phyloP scores from a whole-genome alignment of 2,329 filamentous ascomycete species.

The Colletotrichum sp. region DNA sequence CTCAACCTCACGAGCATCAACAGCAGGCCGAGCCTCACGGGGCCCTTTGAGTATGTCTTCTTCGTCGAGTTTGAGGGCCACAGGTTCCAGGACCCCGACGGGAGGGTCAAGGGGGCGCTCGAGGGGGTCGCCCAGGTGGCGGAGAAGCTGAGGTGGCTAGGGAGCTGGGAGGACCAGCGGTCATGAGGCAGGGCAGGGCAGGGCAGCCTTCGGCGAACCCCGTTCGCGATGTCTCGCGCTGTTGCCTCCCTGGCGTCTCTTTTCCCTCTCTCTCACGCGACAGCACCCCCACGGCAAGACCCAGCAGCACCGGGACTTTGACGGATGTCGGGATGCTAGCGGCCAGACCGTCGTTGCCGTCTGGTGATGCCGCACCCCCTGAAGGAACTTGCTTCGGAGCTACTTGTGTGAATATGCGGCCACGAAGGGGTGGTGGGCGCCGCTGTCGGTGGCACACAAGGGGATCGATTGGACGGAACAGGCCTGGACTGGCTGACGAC shows the following conservation, averaged over 20 bases:
- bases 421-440: neutral
- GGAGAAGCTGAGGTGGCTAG: constrained; percentile 70
- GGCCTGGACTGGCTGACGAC: constrained; percentile 20
- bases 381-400: neutral
- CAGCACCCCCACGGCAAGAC: neutral
- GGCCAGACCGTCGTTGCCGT: neutral
- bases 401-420: neutral
- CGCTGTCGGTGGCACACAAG: neutral
- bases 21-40: constrained; percentile 76
- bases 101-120: constrained; percentile 65
- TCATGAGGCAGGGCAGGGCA: constrained; percentile 36
- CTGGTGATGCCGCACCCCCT: neutral
- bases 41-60: constrained; percentile 91
- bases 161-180: constrained; percentile 64
- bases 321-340: neutral
- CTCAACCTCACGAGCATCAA: constrained; percentile 93
- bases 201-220: neutral
- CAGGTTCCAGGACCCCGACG: constrained; percentile 54
- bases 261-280: neutral
- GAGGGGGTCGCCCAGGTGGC: constrained; percentile 61
- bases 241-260: neutral
- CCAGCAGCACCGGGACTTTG: neutral
- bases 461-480: constrained; percentile 14
- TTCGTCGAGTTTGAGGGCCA: constrained; percentile 87
- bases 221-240: neutral